phyloP scores from a whole-genome alignment of 1,284 basidiomycete species.

The Leccinum variabile region DNA sequence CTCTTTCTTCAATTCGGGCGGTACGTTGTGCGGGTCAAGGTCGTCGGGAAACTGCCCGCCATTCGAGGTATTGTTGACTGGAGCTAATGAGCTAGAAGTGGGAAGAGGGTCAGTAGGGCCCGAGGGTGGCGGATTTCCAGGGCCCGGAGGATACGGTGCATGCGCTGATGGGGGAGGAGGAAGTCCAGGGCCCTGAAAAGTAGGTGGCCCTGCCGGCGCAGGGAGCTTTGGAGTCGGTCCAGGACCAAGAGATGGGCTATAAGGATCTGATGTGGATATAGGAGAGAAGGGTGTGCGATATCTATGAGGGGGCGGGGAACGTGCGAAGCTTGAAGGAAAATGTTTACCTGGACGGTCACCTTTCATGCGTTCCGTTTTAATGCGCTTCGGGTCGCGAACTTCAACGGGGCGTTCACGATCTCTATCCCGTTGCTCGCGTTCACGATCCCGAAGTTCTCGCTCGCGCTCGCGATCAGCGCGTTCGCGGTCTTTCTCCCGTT shows the following conservation, averaged over 20 bases:
- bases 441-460: conserved; percentile 37
- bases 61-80: conserved; percentile 31
- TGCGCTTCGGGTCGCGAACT: conserved; percentile 46
- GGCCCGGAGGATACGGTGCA: conserved; percentile 38
- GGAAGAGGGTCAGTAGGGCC: conserved; percentile 29
- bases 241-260: conserved; percentile 37
- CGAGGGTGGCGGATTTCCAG: conserved; percentile 34
- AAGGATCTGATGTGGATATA: conserved; percentile 32
- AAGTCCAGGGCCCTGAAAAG: conserved; percentile 40
- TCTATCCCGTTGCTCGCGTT: conserved; percentile 40
- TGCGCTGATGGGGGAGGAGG: conserved; percentile 38
- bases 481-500: conserved; percentile 40
- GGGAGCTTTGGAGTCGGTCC: conserved; percentile 36
- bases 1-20: conserved; percentile 69
- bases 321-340: conserved; percentile 23
- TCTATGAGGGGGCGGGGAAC: conserved; percentile 33
- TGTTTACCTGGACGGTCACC: conserved; percentile 41
- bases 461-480: conserved; percentile 39
- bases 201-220: conserved; percentile 32
- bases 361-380: conserved; percentile 47
- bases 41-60: conserved; percentile 45
- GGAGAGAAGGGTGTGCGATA: conserved; percentile 27
- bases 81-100: conserved; percentile 26
- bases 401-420: conserved; percentile 38
- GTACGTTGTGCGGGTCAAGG: conserved; percentile 47